Conservation (phyloP, 1,139 yeast species). For the Hyphopichia pseudoburtonii region DNA sequence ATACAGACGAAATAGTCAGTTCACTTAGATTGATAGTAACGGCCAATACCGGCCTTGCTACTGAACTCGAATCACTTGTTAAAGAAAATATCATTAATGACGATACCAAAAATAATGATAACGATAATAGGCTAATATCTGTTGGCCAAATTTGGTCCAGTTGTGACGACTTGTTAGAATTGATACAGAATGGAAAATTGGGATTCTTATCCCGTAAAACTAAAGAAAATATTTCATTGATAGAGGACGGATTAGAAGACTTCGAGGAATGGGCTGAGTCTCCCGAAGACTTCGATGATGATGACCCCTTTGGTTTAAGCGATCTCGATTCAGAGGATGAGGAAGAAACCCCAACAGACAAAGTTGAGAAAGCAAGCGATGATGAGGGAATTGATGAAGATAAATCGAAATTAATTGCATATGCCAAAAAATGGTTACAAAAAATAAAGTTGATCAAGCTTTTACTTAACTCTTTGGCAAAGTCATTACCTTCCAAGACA, state of each 20-base stretch:
- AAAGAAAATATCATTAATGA: conserved; percentile 20
- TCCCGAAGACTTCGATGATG: conserved; percentile 47
- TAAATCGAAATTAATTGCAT: conserved; percentile 31
- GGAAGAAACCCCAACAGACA: conserved; percentile 24
- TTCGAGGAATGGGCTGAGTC: conserved; percentile 65
- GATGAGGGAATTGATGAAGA: conserved; percentile 20
- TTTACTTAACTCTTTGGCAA: conserved; percentile 52
- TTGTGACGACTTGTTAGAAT: conserved; percentile 46
- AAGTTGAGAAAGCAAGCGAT: conserved; percentile 13
- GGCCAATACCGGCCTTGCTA: conserved; percentile 19
- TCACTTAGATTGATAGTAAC: conserved; percentile 29
- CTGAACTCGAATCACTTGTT: conserved; percentile 30
- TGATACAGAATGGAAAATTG: conserved; percentile 48
- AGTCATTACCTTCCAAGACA: conserved; percentile 48
- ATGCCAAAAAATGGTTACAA: conserved; percentile 48
- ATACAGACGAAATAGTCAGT: conserved; percentile 37
- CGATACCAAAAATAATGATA: conserved; percentile 10
- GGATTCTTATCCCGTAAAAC: conserved; percentile 50
- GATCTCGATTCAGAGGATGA: conserved; percentile 31
- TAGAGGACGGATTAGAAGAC: conserved; percentile 66
- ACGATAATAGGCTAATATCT: conserved; percentile 48
- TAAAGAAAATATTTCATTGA: conserved; percentile 43
- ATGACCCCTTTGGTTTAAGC: conserved; percentile 36
- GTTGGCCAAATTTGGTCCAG: conserved; percentile 67
- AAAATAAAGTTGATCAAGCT: conserved; percentile 58